Evolutionary conservation across 768 basidiomycete genomes (phyloP).

Genomic region (Rhodotorula paludigena): DNA sequence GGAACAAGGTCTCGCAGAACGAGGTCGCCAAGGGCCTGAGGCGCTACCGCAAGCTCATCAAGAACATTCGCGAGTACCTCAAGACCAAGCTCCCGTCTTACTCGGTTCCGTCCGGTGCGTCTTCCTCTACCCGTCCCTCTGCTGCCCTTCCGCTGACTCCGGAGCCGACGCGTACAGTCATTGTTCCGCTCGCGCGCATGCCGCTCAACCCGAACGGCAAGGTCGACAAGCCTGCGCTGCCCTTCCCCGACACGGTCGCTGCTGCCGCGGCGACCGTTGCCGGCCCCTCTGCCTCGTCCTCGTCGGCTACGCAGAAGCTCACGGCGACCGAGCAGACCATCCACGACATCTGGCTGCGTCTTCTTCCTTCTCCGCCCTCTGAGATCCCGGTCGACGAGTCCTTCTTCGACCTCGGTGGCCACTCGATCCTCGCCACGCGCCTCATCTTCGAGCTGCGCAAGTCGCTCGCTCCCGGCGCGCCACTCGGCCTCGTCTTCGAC

Average conservation of each 20-base stretch:
- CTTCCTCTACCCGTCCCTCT: not conserved
- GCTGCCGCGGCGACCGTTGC: conserved; percentile 49
- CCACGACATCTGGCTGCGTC: conserved; percentile 72
- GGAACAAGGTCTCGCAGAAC: conserved; percentile 57
- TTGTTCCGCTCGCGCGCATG: conserved; percentile 90
- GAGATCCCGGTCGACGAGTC: conserved; percentile 77
- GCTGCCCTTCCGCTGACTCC: not conserved
- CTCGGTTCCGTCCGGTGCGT: conserved; percentile 81
- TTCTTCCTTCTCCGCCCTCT: conserved; percentile 66
- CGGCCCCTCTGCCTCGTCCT: conserved; percentile 27
- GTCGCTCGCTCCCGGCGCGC: conserved; percentile 80
- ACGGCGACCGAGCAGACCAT: conserved; percentile 73
- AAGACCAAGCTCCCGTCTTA: conserved; percentile 96
- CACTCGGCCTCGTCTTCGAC: conserved; percentile 85
- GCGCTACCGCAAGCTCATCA: conserved; percentile 80
- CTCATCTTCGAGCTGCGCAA: conserved; percentile 96
- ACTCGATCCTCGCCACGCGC: conserved; percentile 95
- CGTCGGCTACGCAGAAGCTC: conserved; percentile 47
- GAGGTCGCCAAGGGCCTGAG: conserved; percentile 70
- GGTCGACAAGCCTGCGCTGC: conserved; percentile 94
- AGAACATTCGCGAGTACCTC: conserved; percentile 86
- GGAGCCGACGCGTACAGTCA: conserved; percentile 56
- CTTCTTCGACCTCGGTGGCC: conserved; percentile 97
- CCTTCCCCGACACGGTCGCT: conserved; percentile 94
- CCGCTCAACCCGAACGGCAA: conserved; percentile 98